These are phyloP conservation scores for Neonectria neomacrospora DNA, from an alignment of 2,329 filamentous ascomycete genomes.

Conservation along the genomic window DNA sequence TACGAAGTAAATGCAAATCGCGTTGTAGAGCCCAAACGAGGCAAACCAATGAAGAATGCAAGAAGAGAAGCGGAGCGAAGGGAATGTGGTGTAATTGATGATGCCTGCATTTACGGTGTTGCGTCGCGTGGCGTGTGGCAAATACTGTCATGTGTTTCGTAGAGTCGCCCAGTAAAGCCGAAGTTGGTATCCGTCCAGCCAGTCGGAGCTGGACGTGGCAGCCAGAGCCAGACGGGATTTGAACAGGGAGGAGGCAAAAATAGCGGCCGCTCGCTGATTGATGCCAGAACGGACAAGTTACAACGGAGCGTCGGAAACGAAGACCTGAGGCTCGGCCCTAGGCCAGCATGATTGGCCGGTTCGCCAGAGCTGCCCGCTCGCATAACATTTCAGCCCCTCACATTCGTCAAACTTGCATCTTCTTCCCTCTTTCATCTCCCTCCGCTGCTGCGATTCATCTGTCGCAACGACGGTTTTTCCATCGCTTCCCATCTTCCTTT, in stretches of 20 bases:
- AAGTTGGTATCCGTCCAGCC: background rate
- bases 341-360: background rate
- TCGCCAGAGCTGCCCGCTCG: background rate
- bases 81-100: background rate
- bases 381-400: slow-evolving; percentile 12
- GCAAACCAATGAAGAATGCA: background rate
- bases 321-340: background rate
- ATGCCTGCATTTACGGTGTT: background rate
- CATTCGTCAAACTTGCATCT: background rate
- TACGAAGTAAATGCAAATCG: background rate
- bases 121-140: background rate
- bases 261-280: background rate
- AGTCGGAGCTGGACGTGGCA: background rate
- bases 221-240: background rate
- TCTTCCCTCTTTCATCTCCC: slow-evolving; percentile 4
- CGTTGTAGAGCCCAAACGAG: background rate
- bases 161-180: background rate
- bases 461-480: background rate
- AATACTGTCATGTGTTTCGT: too few species aligned
- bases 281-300: background rate
- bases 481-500: background rate
- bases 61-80: background rate
- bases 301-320: background rate
- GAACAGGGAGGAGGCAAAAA: background rate
- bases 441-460: background rate